Conservation (phyloP, 2,329 filamentous ascomycete genomes). For the Diaporthe sp. region DNA sequence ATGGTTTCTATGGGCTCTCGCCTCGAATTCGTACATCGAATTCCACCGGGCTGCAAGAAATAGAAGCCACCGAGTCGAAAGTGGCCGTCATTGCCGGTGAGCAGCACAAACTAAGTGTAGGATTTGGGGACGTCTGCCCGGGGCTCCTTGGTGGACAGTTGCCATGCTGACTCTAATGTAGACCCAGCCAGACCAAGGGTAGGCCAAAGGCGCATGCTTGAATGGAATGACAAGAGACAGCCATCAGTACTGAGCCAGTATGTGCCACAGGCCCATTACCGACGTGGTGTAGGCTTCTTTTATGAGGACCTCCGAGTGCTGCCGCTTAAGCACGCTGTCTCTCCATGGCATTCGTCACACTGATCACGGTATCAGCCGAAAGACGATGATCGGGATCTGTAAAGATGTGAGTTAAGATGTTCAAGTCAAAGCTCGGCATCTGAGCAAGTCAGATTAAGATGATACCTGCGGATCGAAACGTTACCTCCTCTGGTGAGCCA, state of each 20-base stretch:
- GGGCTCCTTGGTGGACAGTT: neutral
- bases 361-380: neutral
- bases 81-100: neutral
- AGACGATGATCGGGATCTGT: neutral
- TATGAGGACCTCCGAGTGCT: neutral
- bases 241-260: neutral
- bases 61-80: neutral
- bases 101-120: neutral
- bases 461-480: neutral
- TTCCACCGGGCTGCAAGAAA: no score
- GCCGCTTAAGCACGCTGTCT: neutral
- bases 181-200: neutral
- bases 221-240: neutral
- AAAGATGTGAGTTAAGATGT: neutral
- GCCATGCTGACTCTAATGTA: neutral
- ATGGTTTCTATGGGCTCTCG: neutral
- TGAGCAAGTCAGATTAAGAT: neutral
- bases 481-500: neutral
- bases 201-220: no score
- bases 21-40: neutral
- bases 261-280: neutral
- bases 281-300: neutral
- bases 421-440: neutral
- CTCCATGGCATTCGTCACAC: neutral
- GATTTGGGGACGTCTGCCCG: no score